phyloP scores from a whole-genome alignment of 345 rosid genomes.

The Salix purpurea region DNA sequence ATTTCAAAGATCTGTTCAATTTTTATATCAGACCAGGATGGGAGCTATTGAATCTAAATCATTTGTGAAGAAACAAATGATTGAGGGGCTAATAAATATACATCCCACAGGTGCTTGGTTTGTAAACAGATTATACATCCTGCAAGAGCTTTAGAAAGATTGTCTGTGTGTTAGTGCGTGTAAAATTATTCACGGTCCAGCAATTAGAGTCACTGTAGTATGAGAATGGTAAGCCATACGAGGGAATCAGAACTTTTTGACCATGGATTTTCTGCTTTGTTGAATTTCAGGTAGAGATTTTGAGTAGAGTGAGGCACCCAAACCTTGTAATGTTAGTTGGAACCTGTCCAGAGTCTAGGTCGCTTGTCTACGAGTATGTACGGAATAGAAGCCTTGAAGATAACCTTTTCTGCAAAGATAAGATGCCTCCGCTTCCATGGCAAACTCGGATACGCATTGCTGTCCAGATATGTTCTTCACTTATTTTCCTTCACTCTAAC shows the following conservation, averaged over 20 bases:
- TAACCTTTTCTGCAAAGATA: conserved; percentile 48
- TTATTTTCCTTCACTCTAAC: conserved; percentile 78
- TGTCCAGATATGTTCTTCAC: conserved; percentile 72
- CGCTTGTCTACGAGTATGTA: conserved; percentile 72
- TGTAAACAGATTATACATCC: neutral
- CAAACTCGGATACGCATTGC: conserved; percentile 60
- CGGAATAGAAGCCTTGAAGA: conserved; percentile 71
- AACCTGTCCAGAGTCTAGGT: conserved; percentile 72
- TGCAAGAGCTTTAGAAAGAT: neutral
- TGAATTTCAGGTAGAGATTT: conserved; percentile 55
- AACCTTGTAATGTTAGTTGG: conserved; percentile 73
- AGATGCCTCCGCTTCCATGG: conserved; percentile 58
- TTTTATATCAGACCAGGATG: neutral
- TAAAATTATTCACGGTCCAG: neutral
- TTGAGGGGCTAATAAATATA: neutral
- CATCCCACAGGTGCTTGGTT: neutral
- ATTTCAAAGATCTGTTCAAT: neutral
- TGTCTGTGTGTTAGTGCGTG: neutral
- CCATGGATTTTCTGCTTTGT: neutral
- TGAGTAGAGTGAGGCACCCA: conserved; percentile 86
- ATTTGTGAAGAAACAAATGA: neutral
- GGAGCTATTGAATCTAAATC: neutral
- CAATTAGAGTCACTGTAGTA: neutral
- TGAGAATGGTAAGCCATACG: neutral
- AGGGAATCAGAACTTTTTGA: neutral